A percentile compares a stretch with the other conserved stretches of the same genome.
Conservation (phyloP, 1,284 basidiomycete genomes). For the Microbotryomycetes sp. region DNA sequence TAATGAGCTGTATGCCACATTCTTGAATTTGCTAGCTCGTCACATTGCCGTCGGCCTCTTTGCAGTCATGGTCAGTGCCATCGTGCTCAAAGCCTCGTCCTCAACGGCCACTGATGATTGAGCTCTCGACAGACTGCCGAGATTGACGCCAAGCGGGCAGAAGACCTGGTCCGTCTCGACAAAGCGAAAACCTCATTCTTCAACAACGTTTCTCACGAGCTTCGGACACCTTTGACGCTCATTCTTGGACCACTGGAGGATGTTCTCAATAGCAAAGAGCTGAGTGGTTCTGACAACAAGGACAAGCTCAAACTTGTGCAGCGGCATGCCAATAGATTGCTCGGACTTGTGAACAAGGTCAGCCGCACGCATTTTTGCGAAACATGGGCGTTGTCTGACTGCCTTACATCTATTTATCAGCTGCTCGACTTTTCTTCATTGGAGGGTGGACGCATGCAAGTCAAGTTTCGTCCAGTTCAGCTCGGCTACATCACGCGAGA, state of each 20-base stretch:
- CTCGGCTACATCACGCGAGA: constrained; percentile 42
- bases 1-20: constrained; percentile 20
- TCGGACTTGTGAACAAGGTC: constrained; percentile 27
- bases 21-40: constrained; percentile 20
- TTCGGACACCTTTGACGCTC: constrained; percentile 45
- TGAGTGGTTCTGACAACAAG: constrained; percentile 35
- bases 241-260: constrained; percentile 39
- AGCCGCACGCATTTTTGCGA: constrained; percentile 38
- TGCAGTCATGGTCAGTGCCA: constrained; percentile 12
- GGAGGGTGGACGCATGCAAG: constrained; percentile 38
- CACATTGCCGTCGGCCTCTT: constrained; percentile 28
- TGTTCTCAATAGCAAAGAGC: constrained; percentile 34
- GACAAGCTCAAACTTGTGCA: constrained; percentile 38
- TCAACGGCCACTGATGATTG: constrained; percentile 15
- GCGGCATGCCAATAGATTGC: constrained; percentile 20
- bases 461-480: constrained; percentile 42
- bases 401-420: constrained; percentile 40
- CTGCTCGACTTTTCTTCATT: constrained; percentile 34
- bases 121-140: constrained; percentile 41
- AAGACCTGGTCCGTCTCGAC: constrained; percentile 46
- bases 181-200: constrained; percentile 41
- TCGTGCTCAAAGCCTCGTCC: not conserved
- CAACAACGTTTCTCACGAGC: constrained; percentile 45
- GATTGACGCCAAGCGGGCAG: constrained; percentile 41
- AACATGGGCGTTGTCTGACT: constrained; percentile 35